phyloP scores from a whole-genome alignment of 2,329 filamentous ascomycete genomes.

The Lasiodiplodia citricola region DNA sequence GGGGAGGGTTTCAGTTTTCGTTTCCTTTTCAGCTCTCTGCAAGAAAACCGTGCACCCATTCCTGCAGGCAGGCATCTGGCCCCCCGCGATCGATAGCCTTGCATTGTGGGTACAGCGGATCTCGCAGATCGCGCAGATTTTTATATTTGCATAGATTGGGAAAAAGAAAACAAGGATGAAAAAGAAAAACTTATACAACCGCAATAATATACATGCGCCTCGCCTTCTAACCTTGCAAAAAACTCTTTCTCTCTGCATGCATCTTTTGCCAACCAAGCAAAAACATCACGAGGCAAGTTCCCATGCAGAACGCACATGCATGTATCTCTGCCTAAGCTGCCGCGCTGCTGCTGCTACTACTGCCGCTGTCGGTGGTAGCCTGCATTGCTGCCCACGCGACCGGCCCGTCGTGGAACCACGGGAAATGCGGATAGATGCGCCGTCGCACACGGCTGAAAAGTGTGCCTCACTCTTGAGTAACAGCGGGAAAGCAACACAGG shows the following conservation, averaged over 20 bases:
- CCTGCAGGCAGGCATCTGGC: background rate
- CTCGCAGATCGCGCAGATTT: background rate
- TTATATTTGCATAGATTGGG: background rate
- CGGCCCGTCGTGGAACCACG: background rate
- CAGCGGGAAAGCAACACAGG: background rate
- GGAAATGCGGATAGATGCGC: background rate
- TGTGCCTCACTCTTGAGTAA: background rate
- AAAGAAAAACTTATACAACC: background rate
- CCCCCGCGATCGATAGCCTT: background rate
- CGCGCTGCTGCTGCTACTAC: background rate
- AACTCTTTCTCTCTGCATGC: background rate
- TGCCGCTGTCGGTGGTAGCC: background rate
- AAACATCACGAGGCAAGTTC: background rate
- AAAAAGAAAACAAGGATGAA: background rate
- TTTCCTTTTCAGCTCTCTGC: background rate
- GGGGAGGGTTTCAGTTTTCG: background rate
- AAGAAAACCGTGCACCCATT: background rate
- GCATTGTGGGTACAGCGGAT: background rate
- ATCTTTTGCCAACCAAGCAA: background rate
- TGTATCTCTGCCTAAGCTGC: background rate
- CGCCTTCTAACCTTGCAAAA: background rate
- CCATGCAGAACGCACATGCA: background rate
- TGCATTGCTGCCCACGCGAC: conserved; percentile 3
- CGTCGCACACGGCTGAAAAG: background rate
- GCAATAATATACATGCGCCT: background rate